Evolutionary conservation across 192 early-diverging fungal genomes (phyloP), one percentile per base, ranked within the genome.

Genomic region (Umbelopsis sp.): DNA sequence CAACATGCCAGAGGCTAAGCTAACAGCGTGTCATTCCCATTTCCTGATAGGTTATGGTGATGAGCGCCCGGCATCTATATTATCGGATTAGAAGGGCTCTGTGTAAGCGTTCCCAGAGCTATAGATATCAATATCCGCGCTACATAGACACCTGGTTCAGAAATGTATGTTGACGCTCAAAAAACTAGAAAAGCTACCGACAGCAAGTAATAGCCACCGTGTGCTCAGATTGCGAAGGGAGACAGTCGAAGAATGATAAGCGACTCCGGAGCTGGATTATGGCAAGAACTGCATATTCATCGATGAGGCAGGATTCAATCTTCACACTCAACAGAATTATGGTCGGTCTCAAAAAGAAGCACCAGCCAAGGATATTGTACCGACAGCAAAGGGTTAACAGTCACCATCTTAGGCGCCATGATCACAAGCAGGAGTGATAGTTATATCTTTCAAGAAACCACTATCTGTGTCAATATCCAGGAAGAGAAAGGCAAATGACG

Each of bases 281-380:
- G 31, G 25, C 56, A 73, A 68, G 26, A 59, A 67, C 45, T 75
- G 71, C 53, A n/a, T 75, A 52, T 80, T 72, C 67, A 75, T 80
- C 22, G 68, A 80, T 70, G 78, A 75, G 41, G 68, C 68, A 24
- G 78, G 78, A 1, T 80, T 79, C 45, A 70, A 73, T 68, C 43
- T 75, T 34, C 77, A 79, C 38, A 71, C 70, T 51, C 65, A 73
- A 52, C 51, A 44, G 65, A 71, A 68, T 65, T 34, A 68, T 20
- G 72, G 72, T 50, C 66, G 51, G 21, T 73, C 51, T 51, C 53
- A 29, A 65, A 74, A 50, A 74, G 67, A 38, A 24, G 68, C 66
- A 56, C 72, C 72, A 51, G 66, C 52, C 47, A 74, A 68, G 66
- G 26, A 43, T 66, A 74, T 66, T 68, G 66, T 74, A 44, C 52